Evolutionary conservation across 2,329 filamentous ascomycete species (phyloP).

Genomic region (Camptophora hylomeconis): DNA sequence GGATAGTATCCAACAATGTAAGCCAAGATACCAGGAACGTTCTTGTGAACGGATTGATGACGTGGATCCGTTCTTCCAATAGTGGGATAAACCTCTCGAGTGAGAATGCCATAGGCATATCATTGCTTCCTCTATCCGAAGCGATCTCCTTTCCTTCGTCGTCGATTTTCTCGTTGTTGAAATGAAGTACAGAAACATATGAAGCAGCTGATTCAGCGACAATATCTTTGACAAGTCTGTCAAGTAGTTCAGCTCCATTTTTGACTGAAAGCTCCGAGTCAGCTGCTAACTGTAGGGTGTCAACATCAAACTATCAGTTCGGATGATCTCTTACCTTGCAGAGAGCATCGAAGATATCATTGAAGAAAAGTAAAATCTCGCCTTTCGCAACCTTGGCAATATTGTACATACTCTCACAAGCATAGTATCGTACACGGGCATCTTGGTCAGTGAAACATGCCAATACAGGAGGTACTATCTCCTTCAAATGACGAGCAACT

Average conservation of each 20-base stretch:
- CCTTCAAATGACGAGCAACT: slow-evolving; percentile 77
- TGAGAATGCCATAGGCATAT: slow-evolving; percentile 80
- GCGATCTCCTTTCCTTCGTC: slow-evolving; percentile 20
- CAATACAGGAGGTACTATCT: slow-evolving; percentile 90
- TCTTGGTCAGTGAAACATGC: slow-evolving; percentile 98
- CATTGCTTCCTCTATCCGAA: slow-evolving; percentile 23
- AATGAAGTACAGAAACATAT: slow-evolving; percentile 79
- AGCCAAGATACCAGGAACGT: slow-evolving; percentile 97
- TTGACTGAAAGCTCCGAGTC: slow-evolving; percentile 96
- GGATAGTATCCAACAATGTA: slow-evolving; percentile 85
- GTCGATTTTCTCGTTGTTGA: slow-evolving; percentile 32
- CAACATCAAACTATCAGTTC: slow-evolving; percentile 8
- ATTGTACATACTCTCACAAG: slow-evolving; percentile 99
- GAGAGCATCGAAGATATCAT: slow-evolving; percentile 92
- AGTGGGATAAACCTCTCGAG: slow-evolving; percentile 82
- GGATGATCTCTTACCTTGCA: slow-evolving; percentile 59
- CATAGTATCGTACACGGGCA: slow-evolving; percentile 92
- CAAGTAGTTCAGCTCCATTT: slow-evolving; percentile 89
- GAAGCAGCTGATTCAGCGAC: slow-evolving; percentile 89
- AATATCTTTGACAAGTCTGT: slow-evolving; percentile 90
- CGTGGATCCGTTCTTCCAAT: slow-evolving; percentile 84
- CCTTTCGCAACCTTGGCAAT: slow-evolving; percentile 98
- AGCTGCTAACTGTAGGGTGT: slow-evolving; percentile 59
- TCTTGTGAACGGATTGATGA: slow-evolving; percentile 85
- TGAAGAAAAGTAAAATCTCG: slow-evolving; percentile 93